Conservation (phyloP, 169 alveolate species). For the Plasmodium yoelii region DNA sequence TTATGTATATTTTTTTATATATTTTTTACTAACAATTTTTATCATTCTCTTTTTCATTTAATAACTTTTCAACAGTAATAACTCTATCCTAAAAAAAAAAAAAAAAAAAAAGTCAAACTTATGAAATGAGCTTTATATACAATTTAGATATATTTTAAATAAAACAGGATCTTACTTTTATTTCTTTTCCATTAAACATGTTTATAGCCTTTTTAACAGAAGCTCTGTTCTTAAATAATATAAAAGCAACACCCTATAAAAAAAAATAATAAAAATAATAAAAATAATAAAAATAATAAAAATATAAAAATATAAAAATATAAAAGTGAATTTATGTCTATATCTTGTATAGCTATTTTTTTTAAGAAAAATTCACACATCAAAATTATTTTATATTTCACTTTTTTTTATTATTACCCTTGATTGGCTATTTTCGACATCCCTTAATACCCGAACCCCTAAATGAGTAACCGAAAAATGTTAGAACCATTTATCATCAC, state of each 20-base stretch:
- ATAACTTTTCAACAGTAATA: conserved; percentile 28
- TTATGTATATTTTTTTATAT: background rate
- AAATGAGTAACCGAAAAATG: background rate
- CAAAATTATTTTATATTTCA: background rate
- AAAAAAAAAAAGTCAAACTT: background rate
- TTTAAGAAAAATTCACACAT: too few species aligned
- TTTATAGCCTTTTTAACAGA: conserved; percentile 64
- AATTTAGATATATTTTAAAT: too few species aligned
- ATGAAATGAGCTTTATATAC: too few species aligned
- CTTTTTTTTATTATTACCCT: conserved; percentile 20
- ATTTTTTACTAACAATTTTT: conserved; percentile 34
- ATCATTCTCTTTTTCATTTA: conserved; percentile 6
- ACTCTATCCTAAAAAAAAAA: conserved; percentile 20
- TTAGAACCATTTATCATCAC: too few species aligned
- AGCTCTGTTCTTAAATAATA: conserved; percentile 33
- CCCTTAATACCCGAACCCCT: conserved; percentile 55
- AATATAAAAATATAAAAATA: conserved; percentile 6
- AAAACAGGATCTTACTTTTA: conserved; percentile 19
- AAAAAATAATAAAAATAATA: too few species aligned
- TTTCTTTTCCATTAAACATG: conserved; percentile 32
- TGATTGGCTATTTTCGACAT: conserved; percentile 13
- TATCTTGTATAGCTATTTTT: background rate
- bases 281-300: too few species aligned
- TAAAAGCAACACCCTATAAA: conserved; percentile 37
- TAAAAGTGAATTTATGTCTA: background rate